phyloP scores from a whole-genome alignment of 305 asterid species.

The Fraxinus xanthoxyloides region DNA sequence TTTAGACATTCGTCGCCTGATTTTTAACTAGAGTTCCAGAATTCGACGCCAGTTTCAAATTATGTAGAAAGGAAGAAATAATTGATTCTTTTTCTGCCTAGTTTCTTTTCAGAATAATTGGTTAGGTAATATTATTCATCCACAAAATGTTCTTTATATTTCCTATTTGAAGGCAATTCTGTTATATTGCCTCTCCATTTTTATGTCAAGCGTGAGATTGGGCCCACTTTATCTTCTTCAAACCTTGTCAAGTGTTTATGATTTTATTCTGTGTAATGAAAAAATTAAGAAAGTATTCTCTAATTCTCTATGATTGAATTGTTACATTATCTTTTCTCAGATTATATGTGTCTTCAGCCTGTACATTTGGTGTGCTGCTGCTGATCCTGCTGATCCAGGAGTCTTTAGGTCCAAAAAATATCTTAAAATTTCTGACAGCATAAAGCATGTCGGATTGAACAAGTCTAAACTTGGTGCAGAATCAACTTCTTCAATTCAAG shows the following conservation, averaged over 20 bases:
- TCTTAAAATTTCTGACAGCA: slow-evolving; percentile 45
- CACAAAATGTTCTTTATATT: neutral
- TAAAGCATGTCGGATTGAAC: slow-evolving; percentile 34
- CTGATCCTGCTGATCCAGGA: slow-evolving; percentile 96
- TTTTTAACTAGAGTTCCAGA: neutral
- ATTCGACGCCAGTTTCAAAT: neutral
- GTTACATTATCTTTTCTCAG: slow-evolving; percentile 37
- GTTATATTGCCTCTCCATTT: neutral
- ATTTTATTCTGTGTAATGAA: neutral
- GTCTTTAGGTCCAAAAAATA: slow-evolving; percentile 86
- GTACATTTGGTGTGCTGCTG: slow-evolving; percentile 91
- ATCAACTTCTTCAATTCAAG: slow-evolving; percentile 58
- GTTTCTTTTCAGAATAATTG: neutral
- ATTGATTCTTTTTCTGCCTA: neutral
- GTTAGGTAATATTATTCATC: too few species aligned
- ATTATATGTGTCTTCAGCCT: slow-evolving; percentile 69
- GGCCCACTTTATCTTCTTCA: neutral
- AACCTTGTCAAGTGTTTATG: neutral
- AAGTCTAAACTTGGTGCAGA: slow-evolving; percentile 60
- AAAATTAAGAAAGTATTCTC: neutral
- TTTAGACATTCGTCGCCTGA: neutral
- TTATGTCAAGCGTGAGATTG: neutral
- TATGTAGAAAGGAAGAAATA: neutral
- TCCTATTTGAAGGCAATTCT: neutral
- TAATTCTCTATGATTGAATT: slow-evolving; percentile 8